A percentile compares a stretch with the other conserved stretches of the same genome.
Evolutionary conservation across 176 grass and related monocot species (phyloP).

Genomic region (Coix lacrymajobi): DNA sequence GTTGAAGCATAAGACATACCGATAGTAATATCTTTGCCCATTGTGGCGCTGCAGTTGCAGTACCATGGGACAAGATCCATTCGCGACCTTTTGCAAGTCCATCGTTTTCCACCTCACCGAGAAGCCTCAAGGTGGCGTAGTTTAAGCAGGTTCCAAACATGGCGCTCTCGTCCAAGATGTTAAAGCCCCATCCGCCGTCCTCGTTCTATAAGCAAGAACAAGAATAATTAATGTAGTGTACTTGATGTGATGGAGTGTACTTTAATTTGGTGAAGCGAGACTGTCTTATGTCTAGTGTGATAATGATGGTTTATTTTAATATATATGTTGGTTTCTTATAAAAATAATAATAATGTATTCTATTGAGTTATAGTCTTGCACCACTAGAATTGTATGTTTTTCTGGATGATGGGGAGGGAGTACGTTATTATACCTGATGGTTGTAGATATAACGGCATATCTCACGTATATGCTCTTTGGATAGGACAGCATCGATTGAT

Average conservation of each 20-base stretch:
- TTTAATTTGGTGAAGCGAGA: too few relatives aligned
- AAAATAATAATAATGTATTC: too few relatives aligned
- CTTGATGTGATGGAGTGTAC: too few relatives aligned
- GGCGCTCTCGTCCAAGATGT: not conserved
- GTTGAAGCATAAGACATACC: too few relatives aligned
- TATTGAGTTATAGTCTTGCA: too few relatives aligned
- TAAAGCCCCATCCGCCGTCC: not conserved
- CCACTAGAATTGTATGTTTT: too few relatives aligned
- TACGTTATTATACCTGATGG: not conserved
- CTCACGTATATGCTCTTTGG: not conserved
- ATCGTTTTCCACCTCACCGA: not conserved
- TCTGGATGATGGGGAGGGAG: too few relatives aligned
- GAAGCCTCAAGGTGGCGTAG: not conserved
- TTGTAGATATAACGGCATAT: not conserved
- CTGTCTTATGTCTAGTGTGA: too few relatives aligned
- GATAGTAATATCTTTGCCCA: slow-evolving; percentile 3
- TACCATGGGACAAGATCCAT: not conserved
- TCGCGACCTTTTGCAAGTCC: not conserved
- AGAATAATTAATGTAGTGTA: too few relatives aligned
- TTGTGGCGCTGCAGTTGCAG: not conserved
- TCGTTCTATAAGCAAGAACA: not conserved
- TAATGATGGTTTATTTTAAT: too few relatives aligned
- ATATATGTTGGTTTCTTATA: too few relatives aligned
- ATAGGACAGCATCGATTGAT: not conserved
- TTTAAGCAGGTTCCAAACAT: not conserved